Conservation (phyloP, 2,329 filamentous ascomycete genomes). For the Epichloe elymi region DNA sequence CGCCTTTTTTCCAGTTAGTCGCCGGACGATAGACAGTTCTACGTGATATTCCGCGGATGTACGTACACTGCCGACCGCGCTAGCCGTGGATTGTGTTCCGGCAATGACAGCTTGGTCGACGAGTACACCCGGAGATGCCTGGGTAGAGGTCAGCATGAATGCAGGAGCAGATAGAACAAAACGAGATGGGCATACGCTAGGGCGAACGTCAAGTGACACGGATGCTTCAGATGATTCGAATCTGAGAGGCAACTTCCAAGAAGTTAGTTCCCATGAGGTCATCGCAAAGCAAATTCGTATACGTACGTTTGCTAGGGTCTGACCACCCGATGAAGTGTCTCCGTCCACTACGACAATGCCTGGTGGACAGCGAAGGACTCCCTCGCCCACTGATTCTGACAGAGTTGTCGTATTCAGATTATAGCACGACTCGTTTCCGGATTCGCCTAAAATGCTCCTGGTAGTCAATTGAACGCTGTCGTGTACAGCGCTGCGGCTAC, state of each 20-base stretch:
- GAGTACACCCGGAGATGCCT: not conserved
- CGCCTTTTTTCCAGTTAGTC: constrained; percentile 9
- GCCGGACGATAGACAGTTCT: not conserved
- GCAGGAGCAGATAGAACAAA: not conserved
- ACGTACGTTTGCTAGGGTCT: constrained; percentile 9
- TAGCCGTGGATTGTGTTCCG: not conserved
- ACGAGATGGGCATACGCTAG: constrained; percentile 8
- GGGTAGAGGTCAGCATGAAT: not conserved
- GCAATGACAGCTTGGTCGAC: not conserved
- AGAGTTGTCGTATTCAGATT: not conserved
- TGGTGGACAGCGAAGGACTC: not conserved
- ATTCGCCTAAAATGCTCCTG: not conserved
- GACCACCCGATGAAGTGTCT: not conserved
- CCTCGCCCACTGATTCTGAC: not conserved
- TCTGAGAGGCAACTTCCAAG: constrained; percentile 9
- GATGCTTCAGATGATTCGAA: constrained; percentile 5
- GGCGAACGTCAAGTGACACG: constrained; percentile 4
- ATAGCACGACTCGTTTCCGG: not conserved
- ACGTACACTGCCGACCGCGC: constrained; percentile 3
- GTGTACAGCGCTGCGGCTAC: not conserved
- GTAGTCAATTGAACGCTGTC: not conserved
- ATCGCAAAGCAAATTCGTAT: not conserved
- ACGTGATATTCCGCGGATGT: not conserved
- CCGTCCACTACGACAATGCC: not conserved
- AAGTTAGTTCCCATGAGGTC: constrained; percentile 8